These are phyloP conservation scores for Quercus alba DNA, from an alignment of 306 rosid species.

Conservation along the genomic window DNA sequence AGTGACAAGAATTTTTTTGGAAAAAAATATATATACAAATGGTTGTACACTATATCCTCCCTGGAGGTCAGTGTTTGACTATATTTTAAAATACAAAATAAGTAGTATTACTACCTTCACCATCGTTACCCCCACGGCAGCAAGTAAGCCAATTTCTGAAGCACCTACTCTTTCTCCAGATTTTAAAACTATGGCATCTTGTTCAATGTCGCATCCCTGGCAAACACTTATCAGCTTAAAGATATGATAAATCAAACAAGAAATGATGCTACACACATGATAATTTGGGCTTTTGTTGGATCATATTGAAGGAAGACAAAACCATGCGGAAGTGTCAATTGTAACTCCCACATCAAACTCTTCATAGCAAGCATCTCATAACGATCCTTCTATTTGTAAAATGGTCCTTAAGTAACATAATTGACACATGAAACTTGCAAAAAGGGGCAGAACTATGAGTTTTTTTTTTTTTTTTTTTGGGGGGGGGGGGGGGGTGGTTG, in stretches of 20 bases:
- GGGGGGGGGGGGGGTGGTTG: no score
- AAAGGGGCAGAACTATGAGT: background rate
- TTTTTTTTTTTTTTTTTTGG: no score
- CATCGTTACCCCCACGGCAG: constrained; percentile 69
- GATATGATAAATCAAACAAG: background rate
- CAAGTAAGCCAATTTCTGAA: constrained; percentile 93
- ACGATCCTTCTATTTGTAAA: no score
- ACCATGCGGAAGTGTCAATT: background rate
- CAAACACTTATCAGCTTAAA: constrained; percentile 23
- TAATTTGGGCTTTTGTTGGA: background rate
- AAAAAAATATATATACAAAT: background rate
- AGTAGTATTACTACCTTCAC: constrained; percentile 56
- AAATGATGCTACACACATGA: background rate
- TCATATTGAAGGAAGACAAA: background rate
- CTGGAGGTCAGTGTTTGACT: background rate
- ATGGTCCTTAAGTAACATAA: no score
- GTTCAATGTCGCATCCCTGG: constrained; percentile 78
- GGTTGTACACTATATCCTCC: background rate
- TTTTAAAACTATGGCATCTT: constrained; percentile 59
- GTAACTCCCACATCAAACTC: background rate
- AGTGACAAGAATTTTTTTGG: background rate
- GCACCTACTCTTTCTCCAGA: constrained; percentile 82
- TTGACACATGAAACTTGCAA: no score
- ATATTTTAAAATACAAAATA: constrained; percentile 6
- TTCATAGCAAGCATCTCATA: no score